Evolutionary conservation across 2,329 filamentous ascomycete genomes (phyloP).

Genomic region (Hypocreales sp.): DNA sequence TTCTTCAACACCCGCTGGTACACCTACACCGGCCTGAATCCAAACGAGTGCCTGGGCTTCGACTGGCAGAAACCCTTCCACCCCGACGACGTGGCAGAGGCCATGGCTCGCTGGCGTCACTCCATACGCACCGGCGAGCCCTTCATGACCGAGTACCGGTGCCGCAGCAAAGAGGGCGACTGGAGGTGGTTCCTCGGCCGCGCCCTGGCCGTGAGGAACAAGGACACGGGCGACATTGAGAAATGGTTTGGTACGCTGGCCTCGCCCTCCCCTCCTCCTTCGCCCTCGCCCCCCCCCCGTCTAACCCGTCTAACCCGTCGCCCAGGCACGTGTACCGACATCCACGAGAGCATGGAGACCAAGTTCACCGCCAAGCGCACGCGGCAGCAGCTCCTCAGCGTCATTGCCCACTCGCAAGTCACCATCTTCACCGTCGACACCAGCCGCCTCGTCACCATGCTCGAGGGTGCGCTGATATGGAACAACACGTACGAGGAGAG

Average conservation of each 20-base stretch:
- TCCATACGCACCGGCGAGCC: slow-evolving; percentile 51
- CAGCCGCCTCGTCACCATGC: slow-evolving; percentile 44
- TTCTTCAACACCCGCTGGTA: slow-evolving; percentile 72
- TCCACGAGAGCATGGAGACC: slow-evolving; percentile 57
- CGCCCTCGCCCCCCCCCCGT: too few relatives aligned
- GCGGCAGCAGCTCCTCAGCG: slow-evolving; percentile 54
- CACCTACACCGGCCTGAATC: slow-evolving; percentile 55
- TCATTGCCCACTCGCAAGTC: slow-evolving; percentile 60
- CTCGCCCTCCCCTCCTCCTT: too few relatives aligned
- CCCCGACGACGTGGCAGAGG: slow-evolving; percentile 48
- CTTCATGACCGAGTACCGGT: slow-evolving; percentile 58
- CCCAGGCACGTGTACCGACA: slow-evolving; percentile 55
- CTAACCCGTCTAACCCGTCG: too few relatives aligned
- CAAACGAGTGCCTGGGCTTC: slow-evolving; percentile 44
- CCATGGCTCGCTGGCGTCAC: slow-evolving; percentile 40
- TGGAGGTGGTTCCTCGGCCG: slow-evolving; percentile 70
- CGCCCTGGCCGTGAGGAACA: slow-evolving; percentile 51
- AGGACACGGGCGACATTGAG: slow-evolving; percentile 49
- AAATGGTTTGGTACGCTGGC: slow-evolving; percentile 66
- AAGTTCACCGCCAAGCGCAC: slow-evolving; percentile 50
- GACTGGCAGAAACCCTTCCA: slow-evolving; percentile 53
- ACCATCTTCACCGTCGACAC: slow-evolving; percentile 60
- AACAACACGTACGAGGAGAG: slow-evolving; percentile 23
- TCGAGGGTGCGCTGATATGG: slow-evolving; percentile 53
- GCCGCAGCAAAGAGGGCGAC: slow-evolving; percentile 46